These are phyloP conservation scores for Alternaria infectoria DNA, from an alignment of 2,329 filamentous ascomycete genomes.

Conservation along the genomic window DNA sequence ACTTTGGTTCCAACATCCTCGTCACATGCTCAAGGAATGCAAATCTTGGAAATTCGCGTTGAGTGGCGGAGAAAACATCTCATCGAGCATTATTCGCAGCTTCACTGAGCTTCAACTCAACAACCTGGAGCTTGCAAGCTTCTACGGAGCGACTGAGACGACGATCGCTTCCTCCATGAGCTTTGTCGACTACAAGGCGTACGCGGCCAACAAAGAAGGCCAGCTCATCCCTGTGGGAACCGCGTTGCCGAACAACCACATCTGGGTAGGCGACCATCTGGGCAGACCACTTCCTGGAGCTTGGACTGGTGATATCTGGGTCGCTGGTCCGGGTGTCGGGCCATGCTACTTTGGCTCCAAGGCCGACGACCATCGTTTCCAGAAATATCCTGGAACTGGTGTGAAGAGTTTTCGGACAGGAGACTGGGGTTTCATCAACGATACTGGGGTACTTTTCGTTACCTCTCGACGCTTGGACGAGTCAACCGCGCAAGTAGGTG, in stretches of 20 bases:
- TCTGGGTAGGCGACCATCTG: background rate
- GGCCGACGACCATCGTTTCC: background rate
- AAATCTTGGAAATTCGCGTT: background rate
- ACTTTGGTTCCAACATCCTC: background rate
- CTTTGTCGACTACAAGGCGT: background rate
- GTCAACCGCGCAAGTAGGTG: background rate
- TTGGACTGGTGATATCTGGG: constrained; percentile 3
- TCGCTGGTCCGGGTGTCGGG: background rate
- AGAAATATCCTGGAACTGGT: background rate
- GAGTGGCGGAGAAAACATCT: background rate
- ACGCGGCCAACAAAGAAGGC: background rate
- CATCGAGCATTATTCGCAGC: background rate
- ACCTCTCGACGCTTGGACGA: background rate
- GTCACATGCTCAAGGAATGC: background rate
- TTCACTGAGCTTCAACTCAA: background rate
- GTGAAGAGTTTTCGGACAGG: background rate
- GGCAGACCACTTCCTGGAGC: background rate
- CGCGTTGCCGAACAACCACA: background rate
- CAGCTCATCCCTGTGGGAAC: background rate
- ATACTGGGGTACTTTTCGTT: background rate
- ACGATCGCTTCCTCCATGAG: background rate
- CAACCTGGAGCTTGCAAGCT: background rate
- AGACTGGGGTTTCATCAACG: background rate
- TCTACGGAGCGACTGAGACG: background rate
- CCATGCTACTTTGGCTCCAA: background rate